phyloP scores from a whole-genome alignment of 495 filamentous ascomycete species.

The Penicillium goetzii region DNA sequence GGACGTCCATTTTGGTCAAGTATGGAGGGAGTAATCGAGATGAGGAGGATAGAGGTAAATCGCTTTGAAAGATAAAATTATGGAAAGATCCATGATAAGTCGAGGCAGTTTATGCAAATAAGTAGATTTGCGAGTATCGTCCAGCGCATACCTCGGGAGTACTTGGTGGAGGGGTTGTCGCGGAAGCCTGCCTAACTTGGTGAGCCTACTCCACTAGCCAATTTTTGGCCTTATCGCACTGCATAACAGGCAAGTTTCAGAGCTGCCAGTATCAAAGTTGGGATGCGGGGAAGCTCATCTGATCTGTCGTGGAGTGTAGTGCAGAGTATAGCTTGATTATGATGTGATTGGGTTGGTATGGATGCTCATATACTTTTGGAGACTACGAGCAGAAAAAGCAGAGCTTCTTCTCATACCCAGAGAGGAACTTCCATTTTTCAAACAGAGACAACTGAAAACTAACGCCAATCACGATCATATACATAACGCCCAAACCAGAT shows the following conservation, averaged over 20 bases:
- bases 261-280: neutral
- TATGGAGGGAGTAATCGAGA: neutral
- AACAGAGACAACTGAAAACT: neutral
- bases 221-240: neutral
- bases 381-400: no score
- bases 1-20: slow-evolving; percentile 22
- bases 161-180: slow-evolving; percentile 20
- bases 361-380: no score
- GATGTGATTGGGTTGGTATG: no score
- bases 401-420: no score
- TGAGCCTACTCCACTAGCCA: neutral
- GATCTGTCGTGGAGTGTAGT: neutral
- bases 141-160: neutral
- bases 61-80: neutral
- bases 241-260: neutral
- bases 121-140: neutral
- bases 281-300: neutral
- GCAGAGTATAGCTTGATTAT: neutral
- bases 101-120: slow-evolving; percentile 7
- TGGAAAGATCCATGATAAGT: neutral
- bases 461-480: neutral
- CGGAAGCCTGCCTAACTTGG: slow-evolving; percentile 23
- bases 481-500: neutral
- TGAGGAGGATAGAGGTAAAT: neutral
- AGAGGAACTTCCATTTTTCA: no score